These are phyloP conservation scores for Ogataea nitratoaversa DNA, from an alignment of 805 yeast species.

Conservation along the genomic window DNA sequence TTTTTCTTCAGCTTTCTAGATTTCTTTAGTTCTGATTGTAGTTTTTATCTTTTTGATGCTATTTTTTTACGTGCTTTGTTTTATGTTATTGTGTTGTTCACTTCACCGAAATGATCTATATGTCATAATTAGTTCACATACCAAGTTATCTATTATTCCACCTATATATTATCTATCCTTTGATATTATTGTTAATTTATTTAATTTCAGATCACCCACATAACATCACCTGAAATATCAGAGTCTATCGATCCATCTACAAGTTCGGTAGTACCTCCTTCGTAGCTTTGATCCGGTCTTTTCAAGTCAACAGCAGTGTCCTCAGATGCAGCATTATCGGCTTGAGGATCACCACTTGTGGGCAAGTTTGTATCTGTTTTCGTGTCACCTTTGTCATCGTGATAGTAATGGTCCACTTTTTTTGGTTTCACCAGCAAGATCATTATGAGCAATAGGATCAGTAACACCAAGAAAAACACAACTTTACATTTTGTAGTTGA, in stretches of 20 bases:
- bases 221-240: neutral
- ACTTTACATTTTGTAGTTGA: slow-evolving; percentile 88
- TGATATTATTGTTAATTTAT: no score
- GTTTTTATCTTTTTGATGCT: no score
- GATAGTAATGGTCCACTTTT: slow-evolving; percentile 26
- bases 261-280: slow-evolving; percentile 1
- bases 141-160: no score
- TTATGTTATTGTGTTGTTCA: neutral
- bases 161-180: no score
- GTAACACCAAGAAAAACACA: slow-evolving; percentile 64
- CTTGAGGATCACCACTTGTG: slow-evolving; percentile 1
- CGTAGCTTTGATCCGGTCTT: neutral
- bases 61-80: neutral
- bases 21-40: neutral
- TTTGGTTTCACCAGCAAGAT: slow-evolving; percentile 65
- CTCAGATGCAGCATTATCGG: slow-evolving; percentile 6
- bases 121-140: no score
- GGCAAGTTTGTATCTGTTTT: neutral
- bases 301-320: neutral
- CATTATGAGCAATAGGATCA: slow-evolving; percentile 69
- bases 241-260: neutral
- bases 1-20: neutral
- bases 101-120: no score
- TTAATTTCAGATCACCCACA: no score
- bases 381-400: slow-evolving; percentile 12